phyloP scores from a whole-genome alignment of 75 land plant genomes.

The Larix kaempferi region DNA sequence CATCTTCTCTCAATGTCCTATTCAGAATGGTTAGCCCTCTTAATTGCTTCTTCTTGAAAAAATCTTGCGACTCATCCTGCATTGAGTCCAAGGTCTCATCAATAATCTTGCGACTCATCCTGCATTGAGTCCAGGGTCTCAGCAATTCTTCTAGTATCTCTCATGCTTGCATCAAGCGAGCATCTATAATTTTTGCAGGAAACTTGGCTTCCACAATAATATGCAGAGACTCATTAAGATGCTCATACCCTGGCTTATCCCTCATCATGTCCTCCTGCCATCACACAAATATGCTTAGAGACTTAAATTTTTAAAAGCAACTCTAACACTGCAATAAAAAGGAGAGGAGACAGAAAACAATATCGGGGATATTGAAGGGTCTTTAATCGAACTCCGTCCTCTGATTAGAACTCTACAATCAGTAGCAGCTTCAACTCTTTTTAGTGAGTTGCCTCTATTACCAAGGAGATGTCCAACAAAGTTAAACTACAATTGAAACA shows the following conservation, averaged over 20 bases:
- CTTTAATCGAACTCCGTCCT: constrained; percentile 51
- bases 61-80: constrained; percentile 88
- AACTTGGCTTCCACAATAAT: constrained; percentile 86
- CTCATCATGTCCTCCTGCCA: constrained; percentile 86
- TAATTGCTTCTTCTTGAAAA: too few species aligned
- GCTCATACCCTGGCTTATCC: constrained; percentile 94
- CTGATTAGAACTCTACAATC: constrained; percentile 89
- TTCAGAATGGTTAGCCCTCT: too few species aligned
- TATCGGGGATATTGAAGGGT: constrained; percentile 9
- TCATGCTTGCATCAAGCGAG: too few species aligned
- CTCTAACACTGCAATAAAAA: neutral
- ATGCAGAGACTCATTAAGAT: constrained; percentile 89
- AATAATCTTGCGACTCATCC: constrained; percentile 21
- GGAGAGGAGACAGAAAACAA: neutral
- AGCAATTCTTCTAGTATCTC: too few species aligned
- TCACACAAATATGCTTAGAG: neutral
- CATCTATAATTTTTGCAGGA: constrained; percentile 75
- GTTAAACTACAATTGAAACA: too few species aligned
- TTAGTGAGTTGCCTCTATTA: constrained; percentile 86
- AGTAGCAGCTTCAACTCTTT: constrained; percentile 82
- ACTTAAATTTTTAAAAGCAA: neutral
- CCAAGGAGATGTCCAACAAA: constrained; percentile 71
- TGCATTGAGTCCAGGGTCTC: too few species aligned
- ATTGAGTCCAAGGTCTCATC: neutral
- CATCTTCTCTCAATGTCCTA: too few species aligned